Base-by-base conservation (phyloP, 495 filamentous ascomycete genomes). In the Neurospora sp. region DNA sequence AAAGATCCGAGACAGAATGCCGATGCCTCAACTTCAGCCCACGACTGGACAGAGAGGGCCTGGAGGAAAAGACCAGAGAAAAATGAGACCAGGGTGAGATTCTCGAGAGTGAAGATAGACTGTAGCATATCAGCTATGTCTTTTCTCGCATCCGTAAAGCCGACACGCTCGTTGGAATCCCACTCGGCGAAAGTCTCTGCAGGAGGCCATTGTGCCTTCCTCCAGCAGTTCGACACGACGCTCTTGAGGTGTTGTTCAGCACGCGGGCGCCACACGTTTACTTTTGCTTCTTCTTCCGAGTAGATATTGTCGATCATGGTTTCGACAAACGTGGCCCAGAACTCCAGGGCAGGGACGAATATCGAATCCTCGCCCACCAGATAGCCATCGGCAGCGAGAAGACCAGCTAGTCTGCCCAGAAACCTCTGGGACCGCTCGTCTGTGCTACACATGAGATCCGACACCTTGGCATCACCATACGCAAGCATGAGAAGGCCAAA, bases 41-140 rank as follows among this genome's bases (percentile, higher is more conserved):
- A 99, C 35, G 89, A 81, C 70, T 84, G 84, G 37, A 79, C 82
- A 65, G 83, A 74, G 3, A 96, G 83, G 31, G 90, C 88, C 42
- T 85, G 82, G 4, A 87, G 81, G 65, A 92, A 87, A 48, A 90
- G 83, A 53, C 88, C 83, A 48, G 91, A 88, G 76, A 98, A 92
- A 10, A 89, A 86, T 20, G 88, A 84, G 20, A 97, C 86, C 40
- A 97, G 77, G 5, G 86, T 83, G 31, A 89, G 84, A 0, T 92
- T 92, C 5, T 94, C 81, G 7, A 94, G 83, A 0, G 90, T 84
- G 76, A 92, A 97, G 38, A 91, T 88, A 3, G 92, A 87, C 70
- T 94, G 88, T 3, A 97, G 83, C 73, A 96, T 87, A 79, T 97
- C 94, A 68, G 85, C 88, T 65, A 94, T 91, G 75, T 98, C 94